Base-by-base conservation (phyloP, 495 filamentous ascomycete genomes). In the Hypoxylon intermedium region DNA sequence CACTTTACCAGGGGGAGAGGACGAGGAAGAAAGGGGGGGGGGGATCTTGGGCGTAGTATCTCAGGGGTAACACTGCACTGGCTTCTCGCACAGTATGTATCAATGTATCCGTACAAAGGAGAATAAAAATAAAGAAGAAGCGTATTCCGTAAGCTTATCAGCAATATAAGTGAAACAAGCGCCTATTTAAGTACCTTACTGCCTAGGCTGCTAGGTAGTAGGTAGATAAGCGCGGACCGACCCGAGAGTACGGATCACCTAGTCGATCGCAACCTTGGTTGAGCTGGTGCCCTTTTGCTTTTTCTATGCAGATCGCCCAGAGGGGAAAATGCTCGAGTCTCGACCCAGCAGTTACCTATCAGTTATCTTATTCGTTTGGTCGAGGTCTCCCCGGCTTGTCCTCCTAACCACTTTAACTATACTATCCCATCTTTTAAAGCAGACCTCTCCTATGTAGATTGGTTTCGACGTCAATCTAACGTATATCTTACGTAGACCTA, bases 231-330 rank as follows among this genome's bases (percentile, higher is more conserved):
- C 36, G 36, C 60, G 53, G 60, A 53, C 53, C 53, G 60, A 63
- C 53, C 60, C 60, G 53, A 44, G 30, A n/a, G 23, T 42, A 42
- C 45, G 53, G 53, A 28, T 61, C 58, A 37, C 5, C 42, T 41
- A 47, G 42, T 38, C 21, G 54, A 58, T 58, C 56, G 15, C 40
- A 15, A 34, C 41, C 56, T 47, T 30, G 48, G 34, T 15, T 38
- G 38, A 43, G 30, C 20, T 37, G 43, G n/a, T 24, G 31, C 23
- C 21, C 11, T 34, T 15, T 46, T 52, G 31, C 45, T 52, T 49
- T 47, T 59, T 18, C 15, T 49, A 53, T 47, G 57, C 48, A 33
- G 9, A 15, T 24, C 38, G 57, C 46, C 31, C 31, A 46, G 38
- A 59, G 30, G 12, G 44, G 54, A 31, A 49, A 46, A 13, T 24